Conservation (phyloP, 2,329 filamentous ascomycete genomes). For the Lomentospora prolificans region DNA sequence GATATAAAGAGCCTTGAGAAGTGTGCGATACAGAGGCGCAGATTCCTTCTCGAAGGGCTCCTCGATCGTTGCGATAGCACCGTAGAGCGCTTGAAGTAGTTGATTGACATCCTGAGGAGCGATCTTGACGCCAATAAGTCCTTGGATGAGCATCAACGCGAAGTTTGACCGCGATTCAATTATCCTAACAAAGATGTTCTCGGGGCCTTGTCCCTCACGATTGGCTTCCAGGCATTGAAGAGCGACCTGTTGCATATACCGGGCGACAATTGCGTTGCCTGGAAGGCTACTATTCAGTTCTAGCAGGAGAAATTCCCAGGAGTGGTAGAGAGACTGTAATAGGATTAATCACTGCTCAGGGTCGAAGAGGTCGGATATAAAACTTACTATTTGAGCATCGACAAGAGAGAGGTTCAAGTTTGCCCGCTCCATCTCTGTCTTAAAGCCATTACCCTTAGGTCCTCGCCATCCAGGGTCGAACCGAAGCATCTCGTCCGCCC, state of each 20-base stretch:
- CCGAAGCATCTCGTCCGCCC: conserved; percentile 65
- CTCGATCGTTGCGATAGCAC: conserved; percentile 42
- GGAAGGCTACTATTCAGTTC: conserved; percentile 65
- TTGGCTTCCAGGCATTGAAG: conserved; percentile 73
- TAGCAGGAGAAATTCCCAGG: conserved; percentile 80
- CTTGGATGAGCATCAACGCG: conserved; percentile 71
- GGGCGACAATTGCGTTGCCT: conserved; percentile 44
- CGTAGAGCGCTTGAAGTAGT: conserved; percentile 39
- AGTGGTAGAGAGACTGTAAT: conserved; percentile 63
- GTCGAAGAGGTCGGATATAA: too few species aligned
- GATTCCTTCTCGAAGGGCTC: conserved; percentile 43
- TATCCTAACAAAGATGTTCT: conserved; percentile 72
- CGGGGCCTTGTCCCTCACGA: conserved; percentile 58
- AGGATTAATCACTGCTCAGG: conserved; percentile 17
- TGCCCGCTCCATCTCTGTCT: conserved; percentile 71
- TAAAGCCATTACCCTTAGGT: conserved; percentile 60
- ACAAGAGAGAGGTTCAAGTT: conserved; percentile 89
- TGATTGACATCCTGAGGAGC: conserved; percentile 41
- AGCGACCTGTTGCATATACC: conserved; percentile 64
- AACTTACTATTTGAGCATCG: conserved; percentile 74
- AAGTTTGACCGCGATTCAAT: conserved; percentile 70
- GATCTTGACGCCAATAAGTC: conserved; percentile 52
- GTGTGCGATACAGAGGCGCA: conserved; percentile 66
- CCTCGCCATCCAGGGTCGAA: conserved; percentile 74
- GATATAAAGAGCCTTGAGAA: conserved; percentile 79